Conservation (phyloP, 768 basidiomycete species). For the Lactarius akahatsu region DNA sequence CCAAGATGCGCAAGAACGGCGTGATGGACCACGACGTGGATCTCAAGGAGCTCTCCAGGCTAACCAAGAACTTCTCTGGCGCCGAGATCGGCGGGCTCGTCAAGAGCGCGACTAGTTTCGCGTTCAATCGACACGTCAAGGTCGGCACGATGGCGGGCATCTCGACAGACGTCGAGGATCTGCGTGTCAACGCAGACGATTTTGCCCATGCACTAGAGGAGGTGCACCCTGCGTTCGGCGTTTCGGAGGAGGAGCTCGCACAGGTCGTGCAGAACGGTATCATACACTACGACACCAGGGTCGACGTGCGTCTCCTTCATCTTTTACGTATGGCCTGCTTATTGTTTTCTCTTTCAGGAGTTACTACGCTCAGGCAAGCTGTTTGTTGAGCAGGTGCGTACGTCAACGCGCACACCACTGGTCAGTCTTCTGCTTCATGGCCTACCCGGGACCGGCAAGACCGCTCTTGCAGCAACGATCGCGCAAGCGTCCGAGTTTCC, state of each 20-base stretch:
- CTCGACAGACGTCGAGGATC: slow-evolving; percentile 90
- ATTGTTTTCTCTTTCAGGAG: slow-evolving; percentile 49
- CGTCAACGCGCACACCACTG: slow-evolving; percentile 85
- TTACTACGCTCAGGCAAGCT: slow-evolving; percentile 82
- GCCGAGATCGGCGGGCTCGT: slow-evolving; percentile 95
- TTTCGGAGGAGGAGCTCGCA: slow-evolving; percentile 92
- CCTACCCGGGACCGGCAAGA: slow-evolving; percentile 89
- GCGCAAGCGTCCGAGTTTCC: slow-evolving; percentile 93
- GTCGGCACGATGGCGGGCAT: slow-evolving; percentile 97
- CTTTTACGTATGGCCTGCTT: not conserved
- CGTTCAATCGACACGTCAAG: slow-evolving; percentile 96
- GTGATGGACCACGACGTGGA: slow-evolving; percentile 89
- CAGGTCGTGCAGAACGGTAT: slow-evolving; percentile 96
- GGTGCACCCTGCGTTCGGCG: slow-evolving; percentile 95
- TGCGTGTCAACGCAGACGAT: slow-evolving; percentile 82
- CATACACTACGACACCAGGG: slow-evolving; percentile 72
- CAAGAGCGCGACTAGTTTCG: slow-evolving; percentile 98
- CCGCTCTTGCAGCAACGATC: slow-evolving; percentile 90
- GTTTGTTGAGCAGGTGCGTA: slow-evolving; percentile 91
- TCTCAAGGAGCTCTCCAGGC: slow-evolving; percentile 70
- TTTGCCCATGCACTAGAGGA: slow-evolving; percentile 91
- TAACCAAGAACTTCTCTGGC: slow-evolving; percentile 97
- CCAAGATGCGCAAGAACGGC: slow-evolving; percentile 88
- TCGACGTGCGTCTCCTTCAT: slow-evolving; percentile 63
- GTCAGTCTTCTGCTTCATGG: slow-evolving; percentile 91